Conservation (phyloP, 805 yeast genomes). For the Brettanomyces naardenensis region DNA sequence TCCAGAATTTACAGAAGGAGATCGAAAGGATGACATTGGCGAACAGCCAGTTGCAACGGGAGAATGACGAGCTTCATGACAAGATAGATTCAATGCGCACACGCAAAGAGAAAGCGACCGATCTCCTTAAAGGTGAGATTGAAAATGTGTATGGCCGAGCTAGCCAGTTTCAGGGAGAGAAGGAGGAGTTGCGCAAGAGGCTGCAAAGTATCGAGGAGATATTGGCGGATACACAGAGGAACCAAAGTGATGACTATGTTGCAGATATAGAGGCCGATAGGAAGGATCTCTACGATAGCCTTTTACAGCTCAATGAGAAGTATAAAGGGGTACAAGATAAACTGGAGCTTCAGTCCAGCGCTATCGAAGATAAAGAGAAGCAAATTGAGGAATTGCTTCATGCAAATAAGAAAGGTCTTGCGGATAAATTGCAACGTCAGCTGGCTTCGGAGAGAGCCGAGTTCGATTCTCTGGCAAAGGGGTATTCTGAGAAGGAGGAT, state of each 20-base stretch:
- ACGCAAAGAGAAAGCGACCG: not conserved
- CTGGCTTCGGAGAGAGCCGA: not conserved
- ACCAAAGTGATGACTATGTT: conserved; percentile 21
- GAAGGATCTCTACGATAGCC: conserved; percentile 4
- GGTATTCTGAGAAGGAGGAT: conserved; percentile 19
- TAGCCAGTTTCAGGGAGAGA: conserved; percentile 12
- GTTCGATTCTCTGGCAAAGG: not conserved
- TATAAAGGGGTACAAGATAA: not conserved
- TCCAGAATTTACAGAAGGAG: not conserved
- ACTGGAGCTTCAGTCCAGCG: not conserved
- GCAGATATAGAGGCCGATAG: conserved; percentile 22
- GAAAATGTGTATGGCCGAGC: conserved; percentile 6
- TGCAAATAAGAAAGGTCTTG: not conserved
- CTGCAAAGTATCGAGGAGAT: conserved; percentile 2
- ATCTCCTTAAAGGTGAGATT: conserved; percentile 6
- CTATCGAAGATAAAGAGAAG: not conserved
- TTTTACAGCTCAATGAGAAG: conserved; percentile 3
- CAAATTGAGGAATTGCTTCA: not conserved
- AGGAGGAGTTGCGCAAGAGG: conserved; percentile 17
- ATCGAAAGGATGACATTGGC: conserved; percentile 1
- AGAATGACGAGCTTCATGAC: conserved; percentile 14
- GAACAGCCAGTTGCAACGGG: conserved; percentile 14
- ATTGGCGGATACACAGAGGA: conserved; percentile 11
- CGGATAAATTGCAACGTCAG: not conserved
- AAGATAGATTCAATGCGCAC: conserved; percentile 6